Evolutionary conservation across 768 basidiomycete genomes (phyloP), one percentile per base, ranked within the genome.

Genomic region (Albatrellus ellisii): DNA sequence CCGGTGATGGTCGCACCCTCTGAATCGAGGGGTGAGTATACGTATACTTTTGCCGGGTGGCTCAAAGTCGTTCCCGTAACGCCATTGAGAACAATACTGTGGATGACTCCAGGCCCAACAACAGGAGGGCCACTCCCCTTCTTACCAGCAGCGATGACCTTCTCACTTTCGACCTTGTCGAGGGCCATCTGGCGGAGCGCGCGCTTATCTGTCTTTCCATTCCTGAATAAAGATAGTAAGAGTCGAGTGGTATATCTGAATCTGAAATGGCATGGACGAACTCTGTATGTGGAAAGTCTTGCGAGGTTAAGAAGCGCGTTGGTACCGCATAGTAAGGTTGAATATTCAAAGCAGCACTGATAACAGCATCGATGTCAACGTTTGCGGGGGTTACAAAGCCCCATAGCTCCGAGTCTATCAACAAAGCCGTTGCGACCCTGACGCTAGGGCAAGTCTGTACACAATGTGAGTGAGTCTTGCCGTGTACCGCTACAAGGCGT

Each of bases 241-340:
- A 11, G 15, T 22, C 12, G 24, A 14, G 43, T 24, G 46, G n/a
- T n/a, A n/a, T n/a, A n/a, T 36, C 15, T 28, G 41, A 12, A 6
- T 27, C 4, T 37, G 14, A 22, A 36, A 29, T n/a, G 11, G 36
- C 24, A n/a, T 22, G 21, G 42, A 24, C 42, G 26, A 52, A 72
- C 70, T 61, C 47, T 18, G 76, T 78, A 49, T 68, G 66, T 6
- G 75, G 73, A 50, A 77, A 69, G 27, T 60, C 56, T 15, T 61
- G 62, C 38, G 76, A 56, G 3, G 60, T 54, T 26, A 71, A 31
- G 44, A 66, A 64, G 26, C 62, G 62, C 4, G 65, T 62, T 6
- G 75, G 74, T 5, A 76, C 69, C 8, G 73, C 75, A 51, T 77
- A 77, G 52, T 75, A 72, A 4, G 75, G 73, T 49, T 73, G 72